Evolutionary conservation across 257 asterid species (phyloP), one percentile per base, ranked within the genome.

Genomic region (Oldenlandia corymbosa): DNA sequence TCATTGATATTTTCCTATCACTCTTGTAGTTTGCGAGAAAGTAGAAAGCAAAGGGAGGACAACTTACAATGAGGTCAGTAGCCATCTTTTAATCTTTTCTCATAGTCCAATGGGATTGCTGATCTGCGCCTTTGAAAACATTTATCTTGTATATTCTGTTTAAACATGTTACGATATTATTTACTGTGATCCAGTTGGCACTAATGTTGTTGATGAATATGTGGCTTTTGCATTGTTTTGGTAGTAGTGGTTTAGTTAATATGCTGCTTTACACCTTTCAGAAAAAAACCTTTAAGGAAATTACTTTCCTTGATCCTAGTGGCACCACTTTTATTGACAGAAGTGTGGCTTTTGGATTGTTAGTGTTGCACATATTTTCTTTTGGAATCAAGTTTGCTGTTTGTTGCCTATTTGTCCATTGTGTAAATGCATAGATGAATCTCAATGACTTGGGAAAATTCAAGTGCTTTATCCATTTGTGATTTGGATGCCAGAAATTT

Each of bases 1-100:
- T 65, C 20, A 72, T 58, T 60, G 69, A 62, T 73, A 31, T 59
- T 53, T 64, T 57, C 12, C 64, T 70, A 42, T 72, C 55, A 68
- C 66, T 70, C 81, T 61, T 76, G 65, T 65, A 92, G 98, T 92
- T 72, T 89, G 98, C 65, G 97, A 89, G 86, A 92, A 92, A 79
- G 98, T 92, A 68, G 97, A 89, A 85, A 92, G 97, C 97, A 92
- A 87, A 78, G 98, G 98, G 68, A 85, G 96, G 81, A 92, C 98
- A 28, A 92, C 98, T 42, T 92, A 92, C 77, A 92, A 92, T 76
- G 98, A 92, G 96, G 98, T 92, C 65, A 80, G 83, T 67, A 58
- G 60, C 62, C 64, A 50, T 66, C n/a, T 32, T 13, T 13, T 27
- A 24, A n/a, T 67, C 21, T 18, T 60, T 11, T 39, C 41, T 65